Evolutionary conservation across 768 basidiomycete genomes (phyloP).

Genomic region (Mycena chlorophos): DNA sequence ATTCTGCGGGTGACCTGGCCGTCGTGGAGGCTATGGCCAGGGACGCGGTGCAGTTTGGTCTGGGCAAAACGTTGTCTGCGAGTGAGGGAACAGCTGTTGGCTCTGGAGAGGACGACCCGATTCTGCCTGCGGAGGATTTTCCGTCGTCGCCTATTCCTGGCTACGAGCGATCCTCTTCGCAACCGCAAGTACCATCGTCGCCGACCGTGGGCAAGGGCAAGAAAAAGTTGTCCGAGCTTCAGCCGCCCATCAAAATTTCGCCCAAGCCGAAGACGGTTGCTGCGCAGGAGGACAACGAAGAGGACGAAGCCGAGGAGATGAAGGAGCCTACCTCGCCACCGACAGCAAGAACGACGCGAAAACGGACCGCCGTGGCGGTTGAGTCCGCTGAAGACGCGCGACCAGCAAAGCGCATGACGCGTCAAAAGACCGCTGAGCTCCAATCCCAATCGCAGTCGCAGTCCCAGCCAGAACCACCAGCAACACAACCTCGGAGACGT

Average conservation of each 20-base stretch:
- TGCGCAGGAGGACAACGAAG: neutral
- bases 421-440: neutral
- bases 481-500: conserved; percentile 14
- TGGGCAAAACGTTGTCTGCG: conserved; percentile 5
- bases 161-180: conserved; percentile 14
- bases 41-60: conserved; percentile 30
- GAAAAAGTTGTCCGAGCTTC: conserved; percentile 10
- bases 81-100: neutral
- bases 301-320: neutral
- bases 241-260: conserved; percentile 7
- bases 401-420: neutral
- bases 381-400: too few relatives aligned
- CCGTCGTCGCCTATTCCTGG: conserved; percentile 13
- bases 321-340: conserved; percentile 21
- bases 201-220: conserved; percentile 24
- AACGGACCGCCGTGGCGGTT: too few relatives aligned
- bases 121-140: conserved; percentile 43
- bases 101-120: conserved; percentile 42
- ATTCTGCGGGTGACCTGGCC: conserved; percentile 34
- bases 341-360: too few relatives aligned
- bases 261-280: neutral
- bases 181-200: neutral
- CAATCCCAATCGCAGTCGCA: neutral
- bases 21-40: conserved; percentile 36
- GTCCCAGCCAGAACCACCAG: conserved; percentile 15